Base-by-base conservation (phyloP, 2,329 filamentous ascomycete genomes). In the Neocatenulostroma microsporum region DNA sequence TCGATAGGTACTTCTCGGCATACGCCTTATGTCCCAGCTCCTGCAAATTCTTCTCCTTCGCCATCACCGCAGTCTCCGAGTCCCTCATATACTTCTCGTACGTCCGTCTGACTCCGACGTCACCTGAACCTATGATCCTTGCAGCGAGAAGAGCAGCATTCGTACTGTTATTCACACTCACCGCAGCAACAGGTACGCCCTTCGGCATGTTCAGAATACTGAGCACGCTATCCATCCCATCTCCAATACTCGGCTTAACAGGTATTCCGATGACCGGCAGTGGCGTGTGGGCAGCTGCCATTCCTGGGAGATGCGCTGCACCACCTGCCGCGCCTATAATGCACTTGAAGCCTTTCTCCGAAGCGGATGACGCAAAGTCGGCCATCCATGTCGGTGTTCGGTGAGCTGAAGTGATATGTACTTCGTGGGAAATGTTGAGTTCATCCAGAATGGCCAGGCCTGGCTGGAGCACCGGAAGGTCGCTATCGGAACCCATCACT, bases 401-500 rank as follows among this genome's bases (percentile, higher is more conserved):
- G 53, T 72, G 69, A 0, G 85, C 85, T 2, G 83, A 88, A 0
- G 84, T 88, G 54, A 91, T 88, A 52, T 76, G 77, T 12, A 78
- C 70, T 5, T 80, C 75, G 62, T 77, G 84, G 0, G 82, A 79
- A 9, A 91, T 81, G n/a, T 67, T 56, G 43, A 89, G 82, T n/a
- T 74, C 68, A 37, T 73, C 66, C 3, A 88, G 70, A 21, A 85
- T 70, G 40, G 82, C 72, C 14, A 86, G 66, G 1, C 74, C 82
- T 0, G 74, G 73, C 42, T 70, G 71, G 25, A 88, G 73, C 12
- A 83, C 74, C 2, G 72, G 73, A 17, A 87, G 71, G 54, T 88
- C 83, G 8, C 80, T 84, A 63, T 86, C 81, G 1, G 84, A 89
- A 24, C 84, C 85, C 84, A 89, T 89, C 19, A 84, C 86, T 3